phyloP scores from a whole-genome alignment of 2,329 filamentous ascomycete species.

The Cryphonectria parasitica region DNA sequence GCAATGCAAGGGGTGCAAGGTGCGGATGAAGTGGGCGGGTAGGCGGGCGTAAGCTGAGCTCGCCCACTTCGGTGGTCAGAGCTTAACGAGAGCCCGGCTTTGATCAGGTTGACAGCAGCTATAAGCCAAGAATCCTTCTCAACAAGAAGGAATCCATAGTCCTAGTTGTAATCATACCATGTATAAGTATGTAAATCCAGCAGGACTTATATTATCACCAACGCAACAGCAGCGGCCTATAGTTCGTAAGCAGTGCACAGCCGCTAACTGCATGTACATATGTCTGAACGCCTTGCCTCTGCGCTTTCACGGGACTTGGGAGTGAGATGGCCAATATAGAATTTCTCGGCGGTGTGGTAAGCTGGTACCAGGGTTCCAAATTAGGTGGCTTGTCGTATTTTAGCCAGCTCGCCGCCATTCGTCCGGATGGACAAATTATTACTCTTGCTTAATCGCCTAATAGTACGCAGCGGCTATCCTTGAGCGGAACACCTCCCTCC shows the following conservation, averaged over 20 bases:
- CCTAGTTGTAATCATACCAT: not conserved
- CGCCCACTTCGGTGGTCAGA: not conserved
- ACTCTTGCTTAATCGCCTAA: not conserved
- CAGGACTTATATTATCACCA: not conserved
- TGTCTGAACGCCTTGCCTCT: not conserved
- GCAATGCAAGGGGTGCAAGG: not conserved
- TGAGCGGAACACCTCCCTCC: not conserved
- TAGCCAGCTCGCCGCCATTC: not conserved
- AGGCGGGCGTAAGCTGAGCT: not conserved
- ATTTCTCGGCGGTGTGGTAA: not conserved
- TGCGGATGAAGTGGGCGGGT: too few relatives aligned
- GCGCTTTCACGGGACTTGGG: not conserved
- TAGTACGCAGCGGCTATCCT: not conserved
- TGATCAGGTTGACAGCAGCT: not conserved
- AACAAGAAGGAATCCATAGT: not conserved
- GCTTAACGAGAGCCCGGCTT: not conserved
- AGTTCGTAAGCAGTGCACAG: not conserved
- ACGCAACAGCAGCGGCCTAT: not conserved
- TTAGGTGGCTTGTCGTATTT: not conserved
- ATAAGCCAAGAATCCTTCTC: not conserved
- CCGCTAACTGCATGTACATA: too few relatives aligned
- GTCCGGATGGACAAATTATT: not conserved
- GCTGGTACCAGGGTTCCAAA: not conserved
- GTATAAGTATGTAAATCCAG: not conserved
- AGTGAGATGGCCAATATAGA: not conserved